Conservation (phyloP, 2,329 filamentous ascomycete genomes). For the Aureobasidium subglaciale region DNA sequence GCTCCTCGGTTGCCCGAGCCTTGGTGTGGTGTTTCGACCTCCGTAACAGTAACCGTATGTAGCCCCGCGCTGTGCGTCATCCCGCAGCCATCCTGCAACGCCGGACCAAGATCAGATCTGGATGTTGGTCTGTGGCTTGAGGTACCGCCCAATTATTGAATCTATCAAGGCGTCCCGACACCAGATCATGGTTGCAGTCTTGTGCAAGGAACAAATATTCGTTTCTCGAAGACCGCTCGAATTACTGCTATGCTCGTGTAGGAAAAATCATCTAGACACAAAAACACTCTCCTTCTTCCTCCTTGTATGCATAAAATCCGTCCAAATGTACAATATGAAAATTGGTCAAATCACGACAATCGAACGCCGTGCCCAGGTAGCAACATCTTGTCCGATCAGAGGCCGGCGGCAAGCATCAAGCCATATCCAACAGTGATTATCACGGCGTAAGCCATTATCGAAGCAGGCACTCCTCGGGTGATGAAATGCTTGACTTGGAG, state of each 20-base stretch:
- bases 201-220: background rate
- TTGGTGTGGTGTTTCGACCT: constrained; percentile 4
- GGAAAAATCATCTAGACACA: background rate
- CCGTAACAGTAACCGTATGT: background rate
- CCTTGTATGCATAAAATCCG: background rate
- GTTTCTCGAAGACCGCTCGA: background rate
- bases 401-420: constrained; percentile 68
- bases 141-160: background rate
- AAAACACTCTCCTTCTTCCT: background rate
- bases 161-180: background rate
- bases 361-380: background rate
- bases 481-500: constrained; percentile 91
- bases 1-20: background rate
- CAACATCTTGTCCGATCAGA: background rate
- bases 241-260: background rate
- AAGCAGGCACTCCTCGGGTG: constrained; percentile 82
- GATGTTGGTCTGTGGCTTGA: constrained; percentile 1
- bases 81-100: background rate
- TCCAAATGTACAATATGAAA: constrained; percentile 4
- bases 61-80: background rate
- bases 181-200: background rate
- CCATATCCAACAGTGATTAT: constrained; percentile 87
- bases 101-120: background rate
- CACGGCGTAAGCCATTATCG: constrained; percentile 70
- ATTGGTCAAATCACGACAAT: background rate